These are phyloP conservation scores for Tricholoma sp. DNA, from an alignment of 768 basidiomycete genomes.

Conservation along the genomic window DNA sequence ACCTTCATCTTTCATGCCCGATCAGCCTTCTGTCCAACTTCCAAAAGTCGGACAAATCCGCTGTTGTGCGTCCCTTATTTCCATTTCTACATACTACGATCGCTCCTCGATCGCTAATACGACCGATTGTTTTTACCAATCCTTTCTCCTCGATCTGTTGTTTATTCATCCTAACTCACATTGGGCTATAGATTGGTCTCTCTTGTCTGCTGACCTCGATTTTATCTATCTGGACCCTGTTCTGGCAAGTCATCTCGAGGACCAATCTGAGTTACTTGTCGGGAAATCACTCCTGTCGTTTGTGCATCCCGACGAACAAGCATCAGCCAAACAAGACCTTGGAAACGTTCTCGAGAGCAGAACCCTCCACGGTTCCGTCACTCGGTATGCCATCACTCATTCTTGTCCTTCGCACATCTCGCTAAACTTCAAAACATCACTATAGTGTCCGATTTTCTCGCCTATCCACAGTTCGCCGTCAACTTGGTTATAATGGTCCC, in stretches of 20 bases:
- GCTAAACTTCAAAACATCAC: slow-evolving; percentile 19
- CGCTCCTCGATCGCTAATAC: slow-evolving; percentile 30
- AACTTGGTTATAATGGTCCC: slow-evolving; percentile 64
- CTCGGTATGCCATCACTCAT: slow-evolving; percentile 41
- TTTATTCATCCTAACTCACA: slow-evolving; percentile 12
- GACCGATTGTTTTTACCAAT: slow-evolving; percentile 8
- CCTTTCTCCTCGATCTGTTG: slow-evolving; percentile 17
- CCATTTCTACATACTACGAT: slow-evolving; percentile 21
- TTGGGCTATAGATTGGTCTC: slow-evolving; percentile 61
- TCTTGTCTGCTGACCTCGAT: slow-evolving; percentile 68
- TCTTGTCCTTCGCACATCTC: slow-evolving; percentile 11
- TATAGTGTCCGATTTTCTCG: slow-evolving; percentile 77
- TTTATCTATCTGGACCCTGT: slow-evolving; percentile 86
- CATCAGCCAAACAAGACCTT: slow-evolving; percentile 69
- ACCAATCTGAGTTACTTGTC: slow-evolving; percentile 63
- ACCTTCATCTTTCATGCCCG: slow-evolving; percentile 12
- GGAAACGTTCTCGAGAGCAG: slow-evolving; percentile 67
- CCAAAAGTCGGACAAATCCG: slow-evolving; percentile 69
- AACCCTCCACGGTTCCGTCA: slow-evolving; percentile 80
- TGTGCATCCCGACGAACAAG: slow-evolving; percentile 82
- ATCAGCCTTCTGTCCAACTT: slow-evolving; percentile 29
- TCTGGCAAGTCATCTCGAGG: slow-evolving; percentile 62
- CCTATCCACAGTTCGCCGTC: slow-evolving; percentile 64
- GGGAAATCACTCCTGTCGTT: slow-evolving; percentile 70
- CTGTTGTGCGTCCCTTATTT: slow-evolving; percentile 56